Base-by-base conservation (phyloP, 2,329 filamentous ascomycete genomes). In the Neonectria ditissima region DNA sequence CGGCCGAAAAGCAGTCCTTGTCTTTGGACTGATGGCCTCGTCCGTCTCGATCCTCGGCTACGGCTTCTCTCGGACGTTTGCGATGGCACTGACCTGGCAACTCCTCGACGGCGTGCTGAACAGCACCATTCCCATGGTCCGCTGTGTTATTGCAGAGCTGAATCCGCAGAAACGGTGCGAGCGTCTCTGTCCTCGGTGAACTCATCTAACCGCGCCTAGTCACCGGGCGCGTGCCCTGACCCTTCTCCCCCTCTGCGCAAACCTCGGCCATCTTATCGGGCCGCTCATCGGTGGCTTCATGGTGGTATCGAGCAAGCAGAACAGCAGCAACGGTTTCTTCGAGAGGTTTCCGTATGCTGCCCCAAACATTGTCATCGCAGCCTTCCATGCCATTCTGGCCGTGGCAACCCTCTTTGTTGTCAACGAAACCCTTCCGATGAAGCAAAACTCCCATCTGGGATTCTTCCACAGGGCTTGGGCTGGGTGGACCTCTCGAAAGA, bases 151-250 rank as follows among this genome's bases (percentile, higher is more conserved):
- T n/a, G 44, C 44, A n/a, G 44, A 47, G 22, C 44, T 47, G 13
- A 47, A 47, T 28, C 44, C 44, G 2, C 22, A 47, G 22, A 47
- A 47, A 47, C 44, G 44, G 44, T 47, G 22, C 44, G 44, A 47
- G 44, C 16, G 7, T 7, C 14, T n/a, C 44, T 16, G 26, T 22
- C 14, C 22, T 26, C 4, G 14, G 14, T 28, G 16, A n/a, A 28
- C 44, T 9, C 14, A 47, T 16, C 44, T 47, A 47, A 47, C 44
- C 10, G 14, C 24, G 6, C 14, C 24, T 16, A 47, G 44, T 28
- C 44, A 47, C 22, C 44, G 44, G 44, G 44, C 44, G 22, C 44
- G 44, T 26, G 44, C 44, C 22, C 13, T 47, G 44, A 47, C 44
- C 5, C 44, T 47, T n/a, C 10, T 47, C 8, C 44, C 44, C 7